These are phyloP conservation scores for Arthrobotrys entomopaga DNA, from an alignment of 2,329 filamentous ascomycete species.

Conservation along the genomic window DNA sequence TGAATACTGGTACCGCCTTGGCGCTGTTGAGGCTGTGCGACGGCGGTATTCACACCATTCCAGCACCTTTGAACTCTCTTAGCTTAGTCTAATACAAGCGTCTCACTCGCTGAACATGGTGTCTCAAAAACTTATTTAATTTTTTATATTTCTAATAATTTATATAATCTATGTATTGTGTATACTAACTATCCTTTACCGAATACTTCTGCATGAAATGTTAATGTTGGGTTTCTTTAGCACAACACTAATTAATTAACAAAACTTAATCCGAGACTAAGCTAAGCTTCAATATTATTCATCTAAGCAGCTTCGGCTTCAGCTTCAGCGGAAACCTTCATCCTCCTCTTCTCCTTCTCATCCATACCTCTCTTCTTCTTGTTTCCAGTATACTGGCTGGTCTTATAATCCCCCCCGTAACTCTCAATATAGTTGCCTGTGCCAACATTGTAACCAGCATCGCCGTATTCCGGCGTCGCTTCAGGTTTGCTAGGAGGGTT, in stretches of 20 bases:
- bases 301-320: no score
- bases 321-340: not conserved
- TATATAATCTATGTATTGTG: no score
- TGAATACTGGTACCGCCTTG: slow-evolving; percentile 26
- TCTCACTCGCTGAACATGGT: not conserved
- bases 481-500: not conserved
- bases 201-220: not conserved
- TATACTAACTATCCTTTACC: not conserved
- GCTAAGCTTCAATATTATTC: no score
- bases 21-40: slow-evolving; percentile 53
- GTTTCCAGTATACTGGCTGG: not conserved
- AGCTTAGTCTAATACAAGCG: no score
- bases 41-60: slow-evolving; percentile 4
- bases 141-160: no score
- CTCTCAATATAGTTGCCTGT: slow-evolving; percentile 4
- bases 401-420: not conserved
- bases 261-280: no score
- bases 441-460: slow-evolving; percentile 16
- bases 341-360: not conserved
- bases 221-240: not conserved
- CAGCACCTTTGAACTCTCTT: slow-evolving; percentile 1
- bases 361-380: not conserved
- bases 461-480: not conserved
- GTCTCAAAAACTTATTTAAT: no score
- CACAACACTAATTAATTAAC: no score